Conservation (phyloP, 495 filamentous ascomycete species). For the Podospora didyma region DNA sequence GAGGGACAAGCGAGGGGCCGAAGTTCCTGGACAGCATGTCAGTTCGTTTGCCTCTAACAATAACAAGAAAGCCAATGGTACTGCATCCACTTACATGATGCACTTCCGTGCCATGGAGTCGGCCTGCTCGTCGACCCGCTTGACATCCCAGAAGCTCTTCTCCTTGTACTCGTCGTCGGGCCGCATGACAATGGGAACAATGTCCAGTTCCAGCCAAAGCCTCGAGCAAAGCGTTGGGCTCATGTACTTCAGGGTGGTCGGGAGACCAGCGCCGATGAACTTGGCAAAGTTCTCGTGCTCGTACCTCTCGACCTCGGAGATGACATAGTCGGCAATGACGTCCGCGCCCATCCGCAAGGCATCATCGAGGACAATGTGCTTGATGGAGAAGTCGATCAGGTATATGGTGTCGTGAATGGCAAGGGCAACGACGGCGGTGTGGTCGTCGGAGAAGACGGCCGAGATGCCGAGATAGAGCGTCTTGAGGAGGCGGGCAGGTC, state of each 20-base stretch:
- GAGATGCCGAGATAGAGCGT: conserved; percentile 63
- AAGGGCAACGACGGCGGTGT: conserved; percentile 55
- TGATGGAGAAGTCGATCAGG: conserved; percentile 68
- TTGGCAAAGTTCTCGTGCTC: conserved; percentile 61
- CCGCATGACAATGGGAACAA: conserved; percentile 61
- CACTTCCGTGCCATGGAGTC: conserved; percentile 84
- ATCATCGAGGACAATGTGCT: conserved; percentile 42
- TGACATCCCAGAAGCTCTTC: conserved; percentile 47
- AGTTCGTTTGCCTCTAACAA: background rate
- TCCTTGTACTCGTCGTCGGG: conserved; percentile 42
- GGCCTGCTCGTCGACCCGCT: conserved; percentile 74
- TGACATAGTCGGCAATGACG: conserved; percentile 50
- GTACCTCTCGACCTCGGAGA: conserved; percentile 51
- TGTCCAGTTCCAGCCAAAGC: conserved; percentile 78
- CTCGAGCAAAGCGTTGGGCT: conserved; percentile 62
- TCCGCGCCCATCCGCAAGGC: conserved; percentile 34
- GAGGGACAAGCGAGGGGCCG: conserved; percentile 67
- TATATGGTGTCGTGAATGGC: conserved; percentile 77
- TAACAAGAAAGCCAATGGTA: background rate
- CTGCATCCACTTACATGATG: conserved; percentile 48
- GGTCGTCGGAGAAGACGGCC: conserved; percentile 44
- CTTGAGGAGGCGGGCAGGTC: conserved; percentile 35
- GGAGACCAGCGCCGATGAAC: conserved; percentile 62
- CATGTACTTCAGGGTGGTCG: conserved; percentile 43
- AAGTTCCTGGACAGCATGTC: conserved; percentile 53